Evolutionary conservation across 768 basidiomycete species (phyloP).

Genomic region (Ramaria sp.): DNA sequence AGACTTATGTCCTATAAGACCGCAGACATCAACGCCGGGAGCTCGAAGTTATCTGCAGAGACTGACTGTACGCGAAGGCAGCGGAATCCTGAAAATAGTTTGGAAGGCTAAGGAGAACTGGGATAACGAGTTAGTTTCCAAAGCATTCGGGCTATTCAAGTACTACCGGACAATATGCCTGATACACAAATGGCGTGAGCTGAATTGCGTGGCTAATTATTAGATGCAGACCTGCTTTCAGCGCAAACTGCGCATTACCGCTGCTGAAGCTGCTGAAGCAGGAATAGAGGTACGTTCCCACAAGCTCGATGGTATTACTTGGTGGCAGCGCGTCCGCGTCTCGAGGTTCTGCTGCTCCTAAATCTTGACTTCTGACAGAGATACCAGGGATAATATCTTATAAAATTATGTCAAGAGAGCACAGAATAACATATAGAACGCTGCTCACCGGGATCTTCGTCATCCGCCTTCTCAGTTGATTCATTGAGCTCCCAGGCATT

Average conservation of each 20-base stretch:
- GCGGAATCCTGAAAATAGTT: conserved; percentile 46
- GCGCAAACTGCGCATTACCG: conserved; percentile 56
- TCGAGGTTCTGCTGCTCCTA: conserved; percentile 45
- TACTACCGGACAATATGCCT: conserved; percentile 40
- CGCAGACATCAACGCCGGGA: conserved; percentile 2
- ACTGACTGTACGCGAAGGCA: conserved; percentile 46
- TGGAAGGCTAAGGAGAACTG: conserved; percentile 51
- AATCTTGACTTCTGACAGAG: conserved; percentile 31
- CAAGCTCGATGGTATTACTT: conserved; percentile 41
- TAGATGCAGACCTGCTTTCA: conserved; percentile 45
- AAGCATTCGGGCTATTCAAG: neutral
- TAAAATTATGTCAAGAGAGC: neutral
- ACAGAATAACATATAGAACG: neutral
- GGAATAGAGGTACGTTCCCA: conserved; percentile 37
- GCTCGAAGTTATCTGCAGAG: neutral
- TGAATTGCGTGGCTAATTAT: neutral
- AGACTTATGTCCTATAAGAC: conserved; percentile 41
- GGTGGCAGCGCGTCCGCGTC: conserved; percentile 74
- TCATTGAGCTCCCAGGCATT: conserved; percentile 37
- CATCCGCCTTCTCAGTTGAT: conserved; percentile 37
- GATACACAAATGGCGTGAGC: neutral
- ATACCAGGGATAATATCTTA: conserved; percentile 50
- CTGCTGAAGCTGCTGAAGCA: conserved; percentile 29
- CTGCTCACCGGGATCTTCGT: conserved; percentile 53
- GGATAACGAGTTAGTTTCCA: neutral